Evolutionary conservation across 2,329 filamentous ascomycete genomes (phyloP).

Genomic region (Trichophyton simii): DNA sequence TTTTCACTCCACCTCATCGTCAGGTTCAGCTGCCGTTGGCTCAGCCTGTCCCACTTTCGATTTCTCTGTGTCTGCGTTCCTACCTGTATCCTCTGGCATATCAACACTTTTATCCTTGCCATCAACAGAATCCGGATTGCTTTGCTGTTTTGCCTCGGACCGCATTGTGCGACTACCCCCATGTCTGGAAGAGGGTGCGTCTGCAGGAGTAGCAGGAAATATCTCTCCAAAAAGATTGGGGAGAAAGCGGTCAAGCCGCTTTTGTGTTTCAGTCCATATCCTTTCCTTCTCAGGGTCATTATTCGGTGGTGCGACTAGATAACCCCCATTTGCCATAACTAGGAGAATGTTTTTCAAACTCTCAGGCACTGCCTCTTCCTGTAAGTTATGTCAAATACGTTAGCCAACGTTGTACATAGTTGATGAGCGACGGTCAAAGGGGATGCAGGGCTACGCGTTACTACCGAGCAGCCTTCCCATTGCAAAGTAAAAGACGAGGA

Average conservation of each 20-base stretch:
- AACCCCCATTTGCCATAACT: conserved; percentile 85
- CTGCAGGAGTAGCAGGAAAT: conserved; percentile 34
- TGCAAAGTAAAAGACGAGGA: too few relatives aligned
- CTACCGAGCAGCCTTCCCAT: not conserved
- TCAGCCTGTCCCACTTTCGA: not conserved
- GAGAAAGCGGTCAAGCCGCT: conserved; percentile 47
- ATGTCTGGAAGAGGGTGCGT: not conserved
- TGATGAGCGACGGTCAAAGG: conserved; percentile 4
- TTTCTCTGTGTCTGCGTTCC: not conserved
- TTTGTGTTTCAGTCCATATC: conserved; percentile 51
- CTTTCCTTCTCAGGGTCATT: conserved; percentile 39
- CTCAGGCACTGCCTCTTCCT: conserved; percentile 92
- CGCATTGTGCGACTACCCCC: not conserved
- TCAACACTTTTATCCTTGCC: not conserved
- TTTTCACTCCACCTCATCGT: not conserved
- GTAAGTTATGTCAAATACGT: conserved; percentile 6
- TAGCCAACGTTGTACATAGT: not conserved
- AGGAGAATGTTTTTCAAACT: conserved; percentile 91
- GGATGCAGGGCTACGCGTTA: not conserved
- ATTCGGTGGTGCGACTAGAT: conserved; percentile 54
- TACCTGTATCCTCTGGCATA: not conserved
- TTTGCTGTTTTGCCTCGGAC: not conserved
- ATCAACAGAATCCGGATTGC: not conserved
- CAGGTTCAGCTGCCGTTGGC: not conserved
- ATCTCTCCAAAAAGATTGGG: conserved; percentile 47